Evolutionary conservation across 2,329 filamentous ascomycete genomes (phyloP).

Genomic region (Gliomastix tumulicola): DNA sequence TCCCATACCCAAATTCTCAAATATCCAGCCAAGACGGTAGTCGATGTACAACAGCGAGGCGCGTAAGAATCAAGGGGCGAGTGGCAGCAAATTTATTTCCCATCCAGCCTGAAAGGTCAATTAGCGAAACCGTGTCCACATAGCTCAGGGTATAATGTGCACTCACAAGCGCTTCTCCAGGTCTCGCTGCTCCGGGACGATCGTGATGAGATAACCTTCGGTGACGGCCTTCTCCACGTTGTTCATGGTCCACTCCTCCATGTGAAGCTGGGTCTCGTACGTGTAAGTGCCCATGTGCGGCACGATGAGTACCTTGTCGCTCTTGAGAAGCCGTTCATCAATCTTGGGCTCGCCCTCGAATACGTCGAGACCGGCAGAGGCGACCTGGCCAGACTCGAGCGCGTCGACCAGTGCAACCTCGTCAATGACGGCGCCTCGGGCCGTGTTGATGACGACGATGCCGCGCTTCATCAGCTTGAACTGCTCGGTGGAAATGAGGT

Average conservation of each 20-base stretch:
- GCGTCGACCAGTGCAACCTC: slow-evolving; percentile 73
- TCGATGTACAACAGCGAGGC: too few species aligned
- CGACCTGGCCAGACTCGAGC: slow-evolving; percentile 62
- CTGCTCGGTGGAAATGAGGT: slow-evolving; percentile 65
- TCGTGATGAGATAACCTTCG: slow-evolving; percentile 55
- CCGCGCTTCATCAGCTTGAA: slow-evolving; percentile 74
- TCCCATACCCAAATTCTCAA: too few species aligned
- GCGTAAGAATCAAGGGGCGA: too few species aligned
- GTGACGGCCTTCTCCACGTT: slow-evolving; percentile 61
- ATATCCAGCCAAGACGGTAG: too few species aligned
- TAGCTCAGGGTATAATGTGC: too few species aligned
- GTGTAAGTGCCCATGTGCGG: slow-evolving; percentile 88
- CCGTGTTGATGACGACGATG: slow-evolving; percentile 74
- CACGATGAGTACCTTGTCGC: slow-evolving; percentile 66
- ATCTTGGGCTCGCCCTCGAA: slow-evolving; percentile 76
- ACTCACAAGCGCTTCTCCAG: too few species aligned
- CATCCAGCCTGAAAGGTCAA: too few species aligned
- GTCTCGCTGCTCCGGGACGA: slow-evolving; percentile 63
- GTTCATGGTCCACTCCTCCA: slow-evolving; percentile 71
- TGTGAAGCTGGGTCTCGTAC: slow-evolving; percentile 53
- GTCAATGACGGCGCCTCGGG: slow-evolving; percentile 75
- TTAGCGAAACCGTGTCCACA: too few species aligned
- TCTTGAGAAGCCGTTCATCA: slow-evolving; percentile 63
- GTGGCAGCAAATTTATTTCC: too few species aligned
- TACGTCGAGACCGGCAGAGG: slow-evolving; percentile 69